Base-by-base conservation (phyloP, 1,139 yeast genomes). In the Debaryomycetaceae sp. region DNA sequence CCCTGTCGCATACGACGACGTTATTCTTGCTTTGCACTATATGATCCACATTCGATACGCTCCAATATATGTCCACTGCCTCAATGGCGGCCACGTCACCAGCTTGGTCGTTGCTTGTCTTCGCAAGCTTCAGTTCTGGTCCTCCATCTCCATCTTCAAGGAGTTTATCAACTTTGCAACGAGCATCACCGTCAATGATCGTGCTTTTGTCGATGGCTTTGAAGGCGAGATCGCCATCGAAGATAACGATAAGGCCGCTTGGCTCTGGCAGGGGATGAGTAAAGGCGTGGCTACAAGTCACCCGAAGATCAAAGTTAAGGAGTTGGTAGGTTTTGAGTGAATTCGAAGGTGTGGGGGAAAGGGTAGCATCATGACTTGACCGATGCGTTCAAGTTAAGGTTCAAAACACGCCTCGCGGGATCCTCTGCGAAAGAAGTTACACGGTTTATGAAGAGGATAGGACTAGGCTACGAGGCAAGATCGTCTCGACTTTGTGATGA, bases 1-100 rank as follows among this genome's bases (percentile, higher is more conserved):
- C 2, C 94, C 95, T 0, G 59, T 86, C 28, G 82, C 79, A 15
- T 73, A 77, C 41, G 63, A 70, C 15, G 70, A 74, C 2, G 77
- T 79, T 1, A 49, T 69, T 2, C 58, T 64, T 29, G 79, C 80
- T 1, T 55, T 86, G 15, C 71, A 73, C 36, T 55, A 73, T 27
- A 62, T 85, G 40, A 62, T 79, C 13, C 75, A 79, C 44, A 58
- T 62, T 22, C 66, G 68, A 25, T 59, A 65, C 40, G 70, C 77
- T 10, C 95, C 96, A 1, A 61, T 81, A 7, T 87, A 81, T 47
- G 53, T 90, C 4, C 95, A 87, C 50, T 87, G 97, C 51, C 58
- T 78, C 16, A 87, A 83, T 47, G 97, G 97, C 0, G 86, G 93
- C 5, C 90, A 85, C 40, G 81, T 83, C 2, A 81, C 94, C 1